phyloP scores from a whole-genome alignment of 495 filamentous ascomycete species.

The Astrothelium macrocarpum region DNA sequence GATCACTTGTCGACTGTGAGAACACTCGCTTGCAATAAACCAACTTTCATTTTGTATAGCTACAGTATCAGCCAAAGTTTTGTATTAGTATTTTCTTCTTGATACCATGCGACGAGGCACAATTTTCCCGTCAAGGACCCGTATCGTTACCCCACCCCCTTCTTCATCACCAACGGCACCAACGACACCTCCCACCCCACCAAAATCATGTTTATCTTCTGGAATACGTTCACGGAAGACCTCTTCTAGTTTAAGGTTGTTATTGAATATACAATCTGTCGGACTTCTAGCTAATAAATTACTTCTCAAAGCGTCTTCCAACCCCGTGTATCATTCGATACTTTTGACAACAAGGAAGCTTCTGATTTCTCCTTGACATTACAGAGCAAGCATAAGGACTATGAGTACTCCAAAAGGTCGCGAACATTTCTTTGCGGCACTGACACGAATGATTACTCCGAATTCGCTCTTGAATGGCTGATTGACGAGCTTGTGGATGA shows the following conservation, averaged over 20 bases:
- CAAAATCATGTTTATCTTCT: background rate
- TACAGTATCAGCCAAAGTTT: too few species aligned
- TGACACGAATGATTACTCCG: constrained; percentile 91
- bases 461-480: constrained; percentile 89
- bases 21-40: background rate
- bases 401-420: constrained; percentile 71
- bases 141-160: background rate
- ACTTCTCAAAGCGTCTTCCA: constrained; percentile 6
- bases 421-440: constrained; percentile 90
- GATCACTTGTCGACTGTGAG: background rate
- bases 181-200: background rate
- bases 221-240: background rate
- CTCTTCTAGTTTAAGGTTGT: background rate
- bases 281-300: background rate
- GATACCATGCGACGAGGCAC: background rate
- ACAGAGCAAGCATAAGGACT: constrained; percentile 81
- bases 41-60: background rate
- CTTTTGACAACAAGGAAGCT: constrained; percentile 78
- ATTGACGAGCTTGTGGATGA: constrained; percentile 93
- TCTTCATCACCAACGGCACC: background rate
- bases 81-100: too few species aligned
- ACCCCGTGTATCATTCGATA: constrained; percentile 79
- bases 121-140: background rate
- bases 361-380: constrained; percentile 73
- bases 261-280: background rate